Base-by-base conservation (phyloP, 495 filamentous ascomycete genomes). In the Lichenothelia convexa region DNA sequence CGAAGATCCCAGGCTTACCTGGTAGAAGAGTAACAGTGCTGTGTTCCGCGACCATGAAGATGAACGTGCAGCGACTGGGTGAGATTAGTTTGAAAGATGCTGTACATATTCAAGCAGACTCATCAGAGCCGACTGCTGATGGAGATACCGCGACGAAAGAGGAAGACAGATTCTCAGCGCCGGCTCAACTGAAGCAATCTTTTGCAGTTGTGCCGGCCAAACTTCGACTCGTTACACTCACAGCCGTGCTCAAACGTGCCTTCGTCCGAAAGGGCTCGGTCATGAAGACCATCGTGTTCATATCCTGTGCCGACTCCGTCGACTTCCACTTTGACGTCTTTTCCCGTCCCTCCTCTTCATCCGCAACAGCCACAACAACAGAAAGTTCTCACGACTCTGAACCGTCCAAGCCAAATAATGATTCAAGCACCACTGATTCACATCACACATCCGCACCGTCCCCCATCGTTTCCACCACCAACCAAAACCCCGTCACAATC, bases 311-410 rank as follows among this genome's bases (percentile, higher is more conserved):
- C 12, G 91, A 97, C 48, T 87, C 80, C 7, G 89, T 95, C 32
- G 84, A 97, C 50, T 97, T 92, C 52, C 85, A 93, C 50, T 95
- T 84, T 47, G 78, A 91, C 33, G 56, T 93, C n/a, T 75, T 97
- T 43, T 74, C 72, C 20, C 59, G 69, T 15, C 38, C 55, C 17
- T 32, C 45, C 18, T 21, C 18, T 9, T 34, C 43, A 7, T 21
- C 45, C n/a, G n/a, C 31, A 12, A 29, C 24, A 13, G 15, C 24
- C 15, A 13, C 15, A 9, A 29, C 24, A 4, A 47, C 43, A 4
- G 41, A 43, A 6, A 17, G 19, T 12, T 9, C 11, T 18, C 49
- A 60, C 2, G 24, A 13, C 8, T 13, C 24, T 27, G 8, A 13
- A 7, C 24, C 24, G 13, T 27, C 24, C 24, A 29, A 29, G 24